Base-by-base conservation (phyloP, 495 filamentous ascomycete genomes). In the Aspergillus nanangensis region DNA sequence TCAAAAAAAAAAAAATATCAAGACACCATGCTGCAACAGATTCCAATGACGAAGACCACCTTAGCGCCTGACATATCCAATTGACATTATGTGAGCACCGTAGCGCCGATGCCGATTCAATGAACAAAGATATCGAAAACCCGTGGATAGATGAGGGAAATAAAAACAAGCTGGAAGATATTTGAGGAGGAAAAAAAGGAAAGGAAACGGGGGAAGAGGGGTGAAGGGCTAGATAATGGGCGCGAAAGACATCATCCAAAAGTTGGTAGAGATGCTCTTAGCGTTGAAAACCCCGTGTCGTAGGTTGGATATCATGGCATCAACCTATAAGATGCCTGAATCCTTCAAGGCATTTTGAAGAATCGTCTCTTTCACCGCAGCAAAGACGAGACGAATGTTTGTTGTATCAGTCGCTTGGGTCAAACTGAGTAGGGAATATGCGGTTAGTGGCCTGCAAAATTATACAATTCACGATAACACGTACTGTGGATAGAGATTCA, bases 361-460 rank as follows among this genome's bases (percentile, higher is more conserved):
- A 51, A 98, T 97, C 23, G 93, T 98, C 69, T 98, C 93, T 67
- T 98, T 98, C 31, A 98, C 93, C 3, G 93, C 93, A 24, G 93
- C 93, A 65, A 98, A 98, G 25, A 98, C 93, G 14, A 98, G 75
- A 31, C 93, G 88, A 61, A 98, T 96, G 63, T 98, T 98, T 33
- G 90, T 95, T 1, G 93, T 98, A 61, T 98, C 93, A 45, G 93
- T 98, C 15, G 93, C 93, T 83, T 98, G 93, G 24, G 93, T 98
- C 38, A 98, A 77, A 70, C 93, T 96, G 57, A 10, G n/a, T n/a
- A n/a, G n/a, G n/a, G 36, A 38, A 45, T 35, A 42, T 8, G 5
- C 21, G 5, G 20, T 11, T 39, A 21, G 18, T 39, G n/a, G 18
- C 8, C n/a, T 21, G 19, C 22, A 9, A 33, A 11, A 11, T n/a